Evolutionary conservation across 306 rosid species (phyloP), one percentile per base, ranked within the genome.

Genomic region (Prunus salicina): DNA sequence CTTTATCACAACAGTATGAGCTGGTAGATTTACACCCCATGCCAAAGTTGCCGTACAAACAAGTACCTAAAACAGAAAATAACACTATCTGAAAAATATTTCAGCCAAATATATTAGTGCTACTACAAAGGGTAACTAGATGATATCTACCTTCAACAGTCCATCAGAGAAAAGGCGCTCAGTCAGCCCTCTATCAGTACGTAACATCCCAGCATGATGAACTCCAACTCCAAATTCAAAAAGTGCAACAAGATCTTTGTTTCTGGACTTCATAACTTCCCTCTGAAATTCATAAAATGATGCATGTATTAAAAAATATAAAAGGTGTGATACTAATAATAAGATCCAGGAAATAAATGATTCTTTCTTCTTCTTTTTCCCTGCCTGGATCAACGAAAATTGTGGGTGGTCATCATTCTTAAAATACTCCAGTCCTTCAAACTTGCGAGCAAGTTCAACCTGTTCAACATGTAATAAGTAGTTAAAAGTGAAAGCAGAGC

Each of bases 161-260:
- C 98, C 98, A 61, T 84, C 89, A 56, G 98, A 87, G 80, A 94
- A 94, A 85, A 94, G 98, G 62, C 92, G 86, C 81, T 94, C 98
- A 73, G 98, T 94, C 74, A 94, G 83, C 76, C 93, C 95, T 85
- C 98, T 90, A 82, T 94, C 98, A 34, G 97, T 71, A 56, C 98
- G 97, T 80, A 94, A 79, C 98, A 94, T 94, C 84, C 98, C 98
- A 76, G 98, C 98, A 86, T 94, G 97, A 92, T 94, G 98, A 69
- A 94, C 78, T 60, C 98, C 98, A 78, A 89, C 68, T 52, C 96
- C 98, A 76, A n/a, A 82, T 76, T 88, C 89, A 89, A 92, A 94
- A 81, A 92, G 96, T 73, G 89, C 91, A 64, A 90, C 96, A 45
- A 94, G 93, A 89, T 92, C 96, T 85, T 87, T 94, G 84, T 94